phyloP scores from a whole-genome alignment of 805 yeast genomes.

The Metschnikowia borealis region DNA sequence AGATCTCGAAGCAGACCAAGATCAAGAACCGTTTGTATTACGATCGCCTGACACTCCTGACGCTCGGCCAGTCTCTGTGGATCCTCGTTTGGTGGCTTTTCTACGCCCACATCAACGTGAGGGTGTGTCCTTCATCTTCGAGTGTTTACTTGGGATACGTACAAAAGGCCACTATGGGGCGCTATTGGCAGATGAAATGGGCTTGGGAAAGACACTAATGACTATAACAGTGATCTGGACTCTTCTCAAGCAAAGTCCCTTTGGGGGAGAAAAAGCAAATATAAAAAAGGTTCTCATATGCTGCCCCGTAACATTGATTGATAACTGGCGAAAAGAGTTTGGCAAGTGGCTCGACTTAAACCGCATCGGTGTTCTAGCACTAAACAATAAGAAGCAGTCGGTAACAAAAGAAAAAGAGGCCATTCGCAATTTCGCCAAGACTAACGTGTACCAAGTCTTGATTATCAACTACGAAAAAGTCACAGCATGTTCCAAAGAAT shows the following conservation, averaged over 20 bases:
- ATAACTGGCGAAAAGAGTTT: slow-evolving; percentile 87
- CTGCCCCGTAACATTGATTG: slow-evolving; percentile 86
- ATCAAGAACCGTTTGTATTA: slow-evolving; percentile 2
- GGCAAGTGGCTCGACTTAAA: slow-evolving; percentile 77
- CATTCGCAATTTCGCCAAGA: slow-evolving; percentile 56
- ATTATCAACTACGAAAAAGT: slow-evolving; percentile 87
- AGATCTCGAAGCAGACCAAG: not conserved
- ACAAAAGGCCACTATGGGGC: slow-evolving; percentile 60
- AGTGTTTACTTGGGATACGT: slow-evolving; percentile 71
- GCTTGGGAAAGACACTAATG: slow-evolving; percentile 80
- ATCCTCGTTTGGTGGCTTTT: slow-evolving; percentile 47
- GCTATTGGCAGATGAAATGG: slow-evolving; percentile 95
- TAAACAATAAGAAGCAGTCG: slow-evolving; percentile 44
- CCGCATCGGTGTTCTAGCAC: slow-evolving; percentile 61
- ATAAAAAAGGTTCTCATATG: slow-evolving; percentile 67
- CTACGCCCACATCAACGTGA: slow-evolving; percentile 85
- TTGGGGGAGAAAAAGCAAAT: slow-evolving; percentile 25
- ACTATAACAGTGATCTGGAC: slow-evolving; percentile 86
- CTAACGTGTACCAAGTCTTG: slow-evolving; percentile 75
- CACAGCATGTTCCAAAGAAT: slow-evolving; percentile 47
- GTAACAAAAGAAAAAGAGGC: slow-evolving; percentile 53
- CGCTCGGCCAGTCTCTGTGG: slow-evolving; percentile 46
- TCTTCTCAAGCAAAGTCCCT: slow-evolving; percentile 62
- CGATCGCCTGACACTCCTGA: not conserved
- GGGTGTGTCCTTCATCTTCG: slow-evolving; percentile 78